Conservation (phyloP, 2,329 filamentous ascomycete genomes). For the Volutella citrinella region DNA sequence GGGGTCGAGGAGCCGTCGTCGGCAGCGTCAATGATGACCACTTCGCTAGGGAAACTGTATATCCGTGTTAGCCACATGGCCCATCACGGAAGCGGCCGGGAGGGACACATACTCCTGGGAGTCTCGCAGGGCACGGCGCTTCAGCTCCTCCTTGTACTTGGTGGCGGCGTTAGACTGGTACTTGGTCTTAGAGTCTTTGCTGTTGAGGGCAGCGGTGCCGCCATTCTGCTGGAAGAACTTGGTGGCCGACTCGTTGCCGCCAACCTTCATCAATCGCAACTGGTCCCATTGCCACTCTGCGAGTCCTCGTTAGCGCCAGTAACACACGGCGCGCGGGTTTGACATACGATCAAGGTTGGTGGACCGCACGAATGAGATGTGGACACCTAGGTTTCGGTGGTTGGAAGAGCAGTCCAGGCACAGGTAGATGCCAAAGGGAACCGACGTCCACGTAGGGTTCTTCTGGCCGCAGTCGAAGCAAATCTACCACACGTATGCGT, state of each 20-base stretch:
- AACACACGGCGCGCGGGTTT: constrained; percentile 4
- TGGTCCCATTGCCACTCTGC: constrained; percentile 99
- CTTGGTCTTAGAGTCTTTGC: constrained; percentile 96
- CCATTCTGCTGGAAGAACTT: constrained; percentile 98
- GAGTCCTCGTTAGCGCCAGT: constrained; percentile 15
- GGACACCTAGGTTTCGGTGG: constrained; percentile 95
- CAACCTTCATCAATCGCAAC: constrained; percentile 94
- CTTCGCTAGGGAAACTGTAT: constrained; percentile 74
- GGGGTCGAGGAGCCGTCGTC: constrained; percentile 72
- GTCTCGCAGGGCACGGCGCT: constrained; percentile 78
- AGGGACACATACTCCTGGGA: constrained; percentile 69
- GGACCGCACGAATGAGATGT: constrained; percentile 98
- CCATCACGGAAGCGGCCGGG: neutral
- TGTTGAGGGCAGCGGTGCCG: constrained; percentile 87
- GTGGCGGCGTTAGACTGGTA: constrained; percentile 90
- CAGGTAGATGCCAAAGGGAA: constrained; percentile 95
- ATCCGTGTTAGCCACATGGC: too few relatives aligned
- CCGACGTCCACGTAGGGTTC: constrained; percentile 97
- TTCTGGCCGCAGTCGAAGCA: constrained; percentile 98
- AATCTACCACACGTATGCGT: too few relatives aligned
- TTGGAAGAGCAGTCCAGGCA: constrained; percentile 97
- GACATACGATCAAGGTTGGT: constrained; percentile 94
- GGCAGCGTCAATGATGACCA: constrained; percentile 75
- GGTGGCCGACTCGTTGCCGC: constrained; percentile 95
- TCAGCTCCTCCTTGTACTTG: constrained; percentile 98